Conservation (phyloP, 805 yeast genomes). For the Ogataea polymorpha region DNA sequence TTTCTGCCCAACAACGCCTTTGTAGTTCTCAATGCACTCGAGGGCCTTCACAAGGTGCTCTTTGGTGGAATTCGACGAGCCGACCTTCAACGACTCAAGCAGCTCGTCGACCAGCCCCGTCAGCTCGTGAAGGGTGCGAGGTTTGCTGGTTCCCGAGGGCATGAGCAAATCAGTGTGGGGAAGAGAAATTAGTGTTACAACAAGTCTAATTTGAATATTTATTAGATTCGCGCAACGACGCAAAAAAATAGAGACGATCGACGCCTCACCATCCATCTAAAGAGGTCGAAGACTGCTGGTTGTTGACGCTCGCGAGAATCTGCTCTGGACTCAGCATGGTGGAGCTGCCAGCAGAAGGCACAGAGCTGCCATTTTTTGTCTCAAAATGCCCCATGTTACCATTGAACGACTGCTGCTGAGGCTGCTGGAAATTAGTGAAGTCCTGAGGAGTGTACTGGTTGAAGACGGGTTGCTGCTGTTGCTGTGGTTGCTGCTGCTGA, state of each 20-base stretch:
- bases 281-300: constrained; percentile 8
- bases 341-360: constrained; percentile 7
- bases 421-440: constrained; percentile 13
- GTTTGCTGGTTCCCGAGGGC: constrained; percentile 13
- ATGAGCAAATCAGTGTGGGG: constrained; percentile 1
- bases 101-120: constrained; percentile 17
- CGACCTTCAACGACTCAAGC: constrained; percentile 9
- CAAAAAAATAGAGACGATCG: constrained; percentile 5
- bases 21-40: constrained; percentile 27
- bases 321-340: constrained; percentile 33
- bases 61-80: constrained; percentile 9
- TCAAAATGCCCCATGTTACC: constrained; percentile 9
- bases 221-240: constrained; percentile 4
- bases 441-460: constrained; percentile 6
- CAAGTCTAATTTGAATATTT: neutral
- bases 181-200: constrained; percentile 1
- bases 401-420: constrained; percentile 15
- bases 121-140: constrained; percentile 15
- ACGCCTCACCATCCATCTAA: constrained; percentile 24
- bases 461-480: constrained; percentile 19
- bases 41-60: constrained; percentile 26
- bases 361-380: constrained; percentile 6
- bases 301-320: constrained; percentile 31
- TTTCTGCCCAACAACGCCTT: constrained; percentile 9
- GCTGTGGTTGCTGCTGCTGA: constrained; percentile 12